These are phyloP conservation scores for Wickerhamiella kazuoi DNA, from an alignment of 805 yeast genomes.

Conservation along the genomic window DNA sequence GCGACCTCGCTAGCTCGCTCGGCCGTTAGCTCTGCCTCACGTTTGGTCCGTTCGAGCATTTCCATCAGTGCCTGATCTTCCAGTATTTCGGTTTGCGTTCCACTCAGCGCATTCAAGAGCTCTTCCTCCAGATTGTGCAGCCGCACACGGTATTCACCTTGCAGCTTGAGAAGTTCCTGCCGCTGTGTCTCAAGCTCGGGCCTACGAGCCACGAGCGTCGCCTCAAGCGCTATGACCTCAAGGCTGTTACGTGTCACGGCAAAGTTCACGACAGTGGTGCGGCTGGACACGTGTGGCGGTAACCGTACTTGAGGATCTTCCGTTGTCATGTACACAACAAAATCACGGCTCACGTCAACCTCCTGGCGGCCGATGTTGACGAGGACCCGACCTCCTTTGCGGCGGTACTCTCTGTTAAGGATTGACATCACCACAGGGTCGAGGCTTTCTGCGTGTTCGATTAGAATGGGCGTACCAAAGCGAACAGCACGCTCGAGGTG, in stretches of 20 bases:
- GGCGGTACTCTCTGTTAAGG: slow-evolving; percentile 39
- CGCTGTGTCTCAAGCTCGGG: slow-evolving; percentile 55
- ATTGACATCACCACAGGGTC: slow-evolving; percentile 59
- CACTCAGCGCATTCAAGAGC: slow-evolving; percentile 39
- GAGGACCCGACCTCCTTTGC: slow-evolving; percentile 52
- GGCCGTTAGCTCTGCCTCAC: slow-evolving; percentile 39
- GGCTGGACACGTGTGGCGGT: slow-evolving; percentile 39
- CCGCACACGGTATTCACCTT: slow-evolving; percentile 39
- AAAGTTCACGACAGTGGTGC: slow-evolving; percentile 52
- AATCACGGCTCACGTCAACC: slow-evolving; percentile 49
- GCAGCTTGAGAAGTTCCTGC: slow-evolving; percentile 33
- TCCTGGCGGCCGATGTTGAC: slow-evolving; percentile 43
- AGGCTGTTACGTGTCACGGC: slow-evolving; percentile 52
- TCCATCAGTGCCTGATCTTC: slow-evolving; percentile 46
- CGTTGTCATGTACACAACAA: slow-evolving; percentile 43
- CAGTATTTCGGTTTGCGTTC: slow-evolving; percentile 37
- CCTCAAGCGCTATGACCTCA: slow-evolving; percentile 42
- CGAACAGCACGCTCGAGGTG: slow-evolving; percentile 64
- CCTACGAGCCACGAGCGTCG: slow-evolving; percentile 33
- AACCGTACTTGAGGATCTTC: slow-evolving; percentile 33
- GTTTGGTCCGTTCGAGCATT: slow-evolving; percentile 47
- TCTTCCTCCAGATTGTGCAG: slow-evolving; percentile 40
- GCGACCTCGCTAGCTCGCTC: slow-evolving; percentile 37
- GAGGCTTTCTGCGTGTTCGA: slow-evolving; percentile 63
- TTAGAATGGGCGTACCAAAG: slow-evolving; percentile 60